These are phyloP conservation scores for Patellifolia procumbens DNA, from an alignment of 179 eudicot genomes.

Conservation along the genomic window DNA sequence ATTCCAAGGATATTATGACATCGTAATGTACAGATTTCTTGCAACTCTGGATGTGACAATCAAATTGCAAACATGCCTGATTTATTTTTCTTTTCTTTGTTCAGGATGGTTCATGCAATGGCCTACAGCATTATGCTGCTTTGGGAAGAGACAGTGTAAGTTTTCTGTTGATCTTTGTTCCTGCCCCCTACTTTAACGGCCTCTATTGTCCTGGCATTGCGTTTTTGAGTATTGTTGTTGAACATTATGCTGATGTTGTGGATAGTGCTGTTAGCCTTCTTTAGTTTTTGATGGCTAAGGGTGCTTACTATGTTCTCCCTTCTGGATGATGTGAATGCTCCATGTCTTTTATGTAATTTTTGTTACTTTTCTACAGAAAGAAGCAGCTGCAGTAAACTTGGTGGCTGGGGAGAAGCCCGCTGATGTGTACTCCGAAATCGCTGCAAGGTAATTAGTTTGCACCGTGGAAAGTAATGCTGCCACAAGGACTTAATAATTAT, in stretches of 20 bases:
- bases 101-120: slow-evolving; percentile 98
- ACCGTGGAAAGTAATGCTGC: background rate
- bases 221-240: background rate
- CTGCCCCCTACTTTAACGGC: background rate
- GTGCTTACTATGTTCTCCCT: background rate
- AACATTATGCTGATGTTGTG: background rate
- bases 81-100: background rate
- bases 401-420: slow-evolving; percentile 81
- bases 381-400: slow-evolving; percentile 90
- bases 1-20: too few species aligned
- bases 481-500: background rate
- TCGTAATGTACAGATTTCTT: slow-evolving; percentile 3
- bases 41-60: background rate
- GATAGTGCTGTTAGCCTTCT: background rate
- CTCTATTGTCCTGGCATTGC: background rate
- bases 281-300: background rate
- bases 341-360: slow-evolving; percentile 10
- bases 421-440: slow-evolving; percentile 92
- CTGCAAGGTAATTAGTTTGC: slow-evolving; percentile 53
- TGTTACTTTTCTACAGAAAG: slow-evolving; percentile 51
- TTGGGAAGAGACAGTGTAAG: slow-evolving; percentile 88
- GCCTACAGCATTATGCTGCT: slow-evolving; percentile 98
- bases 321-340: slow-evolving; percentile 15
- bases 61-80: background rate
- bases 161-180: slow-evolving; percentile 21